phyloP scores from a whole-genome alignment of 1,139 yeast genomes.

The Lodderomyces elongisporus region DNA sequence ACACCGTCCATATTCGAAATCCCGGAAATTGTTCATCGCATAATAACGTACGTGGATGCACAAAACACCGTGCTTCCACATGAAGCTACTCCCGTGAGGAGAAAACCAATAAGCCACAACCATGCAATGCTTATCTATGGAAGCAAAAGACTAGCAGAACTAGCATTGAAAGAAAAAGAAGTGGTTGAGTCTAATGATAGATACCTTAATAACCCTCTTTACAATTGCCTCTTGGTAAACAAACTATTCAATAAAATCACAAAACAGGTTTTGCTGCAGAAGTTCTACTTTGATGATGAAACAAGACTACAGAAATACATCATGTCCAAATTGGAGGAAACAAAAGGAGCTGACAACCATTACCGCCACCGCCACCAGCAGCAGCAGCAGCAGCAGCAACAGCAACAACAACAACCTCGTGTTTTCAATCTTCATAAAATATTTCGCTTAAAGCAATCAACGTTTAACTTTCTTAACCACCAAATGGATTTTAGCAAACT shows the following conservation, averaged over 20 bases:
- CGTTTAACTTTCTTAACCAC: slow-evolving; percentile 20
- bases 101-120: slow-evolving; percentile 61
- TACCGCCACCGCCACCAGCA: slow-evolving; percentile 1
- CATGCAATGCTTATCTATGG: slow-evolving; percentile 52
- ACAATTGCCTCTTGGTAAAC: slow-evolving; percentile 64
- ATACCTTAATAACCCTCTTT: slow-evolving; percentile 33
- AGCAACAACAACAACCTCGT: slow-evolving; percentile 21
- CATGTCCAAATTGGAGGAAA: neutral
- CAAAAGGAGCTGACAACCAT: too few species aligned
- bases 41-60: slow-evolving; percentile 55
- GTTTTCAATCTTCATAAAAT: slow-evolving; percentile 34
- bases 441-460: slow-evolving; percentile 26
- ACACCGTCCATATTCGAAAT: slow-evolving; percentile 50
- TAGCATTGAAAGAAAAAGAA: slow-evolving; percentile 37
- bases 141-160: slow-evolving; percentile 43
- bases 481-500: slow-evolving; percentile 44
- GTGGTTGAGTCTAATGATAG: too few species aligned
- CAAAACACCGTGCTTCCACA: slow-evolving; percentile 47
- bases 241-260: slow-evolving; percentile 59
- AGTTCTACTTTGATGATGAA: slow-evolving; percentile 51
- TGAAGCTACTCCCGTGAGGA: slow-evolving; percentile 53
- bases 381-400: too few species aligned
- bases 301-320: slow-evolving; percentile 32
- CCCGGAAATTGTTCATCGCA: slow-evolving; percentile 69
- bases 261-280: slow-evolving; percentile 47